These are phyloP conservation scores for Raphanus raphanistrum DNA, from an alignment of 345 rosid species.

Conservation along the genomic window DNA sequence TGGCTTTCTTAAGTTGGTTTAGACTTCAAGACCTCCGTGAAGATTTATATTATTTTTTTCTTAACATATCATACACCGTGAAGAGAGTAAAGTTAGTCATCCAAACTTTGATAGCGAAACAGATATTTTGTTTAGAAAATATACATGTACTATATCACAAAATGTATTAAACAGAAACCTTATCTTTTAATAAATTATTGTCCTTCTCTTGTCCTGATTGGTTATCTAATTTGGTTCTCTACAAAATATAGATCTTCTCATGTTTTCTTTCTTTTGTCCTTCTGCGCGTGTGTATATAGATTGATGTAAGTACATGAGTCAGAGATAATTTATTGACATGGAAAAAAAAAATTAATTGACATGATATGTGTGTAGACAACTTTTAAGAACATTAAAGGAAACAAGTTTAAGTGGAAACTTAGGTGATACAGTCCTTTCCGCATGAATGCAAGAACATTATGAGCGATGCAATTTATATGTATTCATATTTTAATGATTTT, in stretches of 20 bases:
- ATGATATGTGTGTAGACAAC: slow-evolving; percentile 16
- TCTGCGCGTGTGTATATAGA: slow-evolving; percentile 23
- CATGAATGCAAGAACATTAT: slow-evolving; percentile 22
- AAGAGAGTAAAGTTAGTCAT: background rate
- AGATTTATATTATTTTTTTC: background rate
- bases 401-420: slow-evolving; percentile 44
- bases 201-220: slow-evolving; percentile 23
- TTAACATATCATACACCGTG: background rate
- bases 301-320: slow-evolving; percentile 16
- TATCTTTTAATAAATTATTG: slow-evolving; percentile 2
- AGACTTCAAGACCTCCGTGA: slow-evolving; percentile 1
- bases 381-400: slow-evolving; percentile 23
- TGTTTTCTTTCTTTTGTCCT: slow-evolving; percentile 21
- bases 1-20: background rate
- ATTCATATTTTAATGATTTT: background rate
- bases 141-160: background rate
- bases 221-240: slow-evolving; percentile 21
- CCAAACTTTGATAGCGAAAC: slow-evolving; percentile 15
- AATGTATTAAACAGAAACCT: background rate
- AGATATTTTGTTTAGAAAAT: slow-evolving; percentile 28
- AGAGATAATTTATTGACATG: background rate
- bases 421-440: slow-evolving; percentile 32
- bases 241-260: slow-evolving; percentile 22
- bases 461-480: background rate
- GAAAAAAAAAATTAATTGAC: background rate